Conservation (phyloP, 169 alveolate species). For the Cyclospora cayetanensis region DNA sequence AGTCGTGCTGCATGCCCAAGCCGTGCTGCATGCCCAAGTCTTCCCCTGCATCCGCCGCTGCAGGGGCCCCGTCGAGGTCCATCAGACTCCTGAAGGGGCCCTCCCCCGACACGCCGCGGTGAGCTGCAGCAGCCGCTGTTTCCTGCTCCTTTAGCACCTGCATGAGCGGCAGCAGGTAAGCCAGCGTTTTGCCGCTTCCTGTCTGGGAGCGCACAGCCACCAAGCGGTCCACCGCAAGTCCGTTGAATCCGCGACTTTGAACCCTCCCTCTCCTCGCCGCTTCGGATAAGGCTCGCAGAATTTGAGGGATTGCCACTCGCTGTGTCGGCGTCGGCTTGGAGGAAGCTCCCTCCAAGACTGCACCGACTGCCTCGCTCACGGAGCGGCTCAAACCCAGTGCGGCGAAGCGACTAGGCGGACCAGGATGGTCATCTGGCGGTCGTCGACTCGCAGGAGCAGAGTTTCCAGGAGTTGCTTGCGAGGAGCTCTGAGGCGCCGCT, state of each 20-base stretch:
- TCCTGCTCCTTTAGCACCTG: slow-evolving; percentile 43
- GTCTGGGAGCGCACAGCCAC: slow-evolving; percentile 79
- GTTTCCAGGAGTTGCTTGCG: background rate
- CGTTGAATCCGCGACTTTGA: background rate
- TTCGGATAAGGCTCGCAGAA: background rate
- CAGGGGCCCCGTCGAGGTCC: slow-evolving; percentile 55
- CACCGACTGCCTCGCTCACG: slow-evolving; percentile 59
- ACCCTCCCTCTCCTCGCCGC: background rate
- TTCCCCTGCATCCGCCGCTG: slow-evolving; percentile 14
- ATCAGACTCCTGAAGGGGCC: slow-evolving; percentile 25
- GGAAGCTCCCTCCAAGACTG: slow-evolving; percentile 36
- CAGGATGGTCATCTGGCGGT: background rate
- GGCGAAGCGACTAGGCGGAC: slow-evolving; percentile 24
- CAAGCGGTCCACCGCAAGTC: background rate
- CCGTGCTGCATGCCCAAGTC: too few relatives aligned
- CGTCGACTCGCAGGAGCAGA: background rate
- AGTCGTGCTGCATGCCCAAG: too few relatives aligned
- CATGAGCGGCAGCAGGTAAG: slow-evolving; percentile 86
- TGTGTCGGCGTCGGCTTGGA: slow-evolving; percentile 49
- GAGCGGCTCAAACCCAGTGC: slow-evolving; percentile 25
- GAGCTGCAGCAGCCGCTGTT: slow-evolving; percentile 43
- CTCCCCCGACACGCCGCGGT: background rate
- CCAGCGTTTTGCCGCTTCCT: slow-evolving; percentile 89
- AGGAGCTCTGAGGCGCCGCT: background rate
- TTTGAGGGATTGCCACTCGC: slow-evolving; percentile 23